A percentile compares a stretch with the other conserved stretches of the same genome.
Conservation (phyloP, 2,329 filamentous ascomycete genomes). For the Diplocarpon mali region DNA sequence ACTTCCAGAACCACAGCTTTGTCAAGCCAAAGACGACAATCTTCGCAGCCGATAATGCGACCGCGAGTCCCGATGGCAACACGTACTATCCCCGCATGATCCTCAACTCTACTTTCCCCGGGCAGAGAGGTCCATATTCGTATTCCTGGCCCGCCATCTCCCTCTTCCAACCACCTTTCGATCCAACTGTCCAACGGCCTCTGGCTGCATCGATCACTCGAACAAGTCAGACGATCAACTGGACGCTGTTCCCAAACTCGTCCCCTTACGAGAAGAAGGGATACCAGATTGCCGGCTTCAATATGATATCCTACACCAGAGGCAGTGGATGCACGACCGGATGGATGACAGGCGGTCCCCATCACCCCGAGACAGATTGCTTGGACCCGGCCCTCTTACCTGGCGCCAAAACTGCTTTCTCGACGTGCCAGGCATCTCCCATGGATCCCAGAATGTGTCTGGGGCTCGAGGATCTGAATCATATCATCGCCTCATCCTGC, state of each 20-base stretch:
- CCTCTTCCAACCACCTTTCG: constrained; percentile 1
- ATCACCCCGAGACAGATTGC: constrained; percentile 1
- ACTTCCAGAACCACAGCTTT: neutral
- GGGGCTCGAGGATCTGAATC: neutral
- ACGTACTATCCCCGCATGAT: neutral
- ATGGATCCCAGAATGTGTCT: neutral
- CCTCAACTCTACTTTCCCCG: neutral
- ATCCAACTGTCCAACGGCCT: neutral
- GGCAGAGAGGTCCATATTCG: neutral
- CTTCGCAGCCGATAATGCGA: neutral
- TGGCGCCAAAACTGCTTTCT: neutral
- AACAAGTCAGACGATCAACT: neutral
- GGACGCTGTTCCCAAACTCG: neutral
- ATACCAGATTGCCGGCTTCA: neutral
- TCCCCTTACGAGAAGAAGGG: neutral
- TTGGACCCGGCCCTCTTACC: neutral
- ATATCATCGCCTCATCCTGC: neutral
- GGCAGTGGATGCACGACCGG: neutral
- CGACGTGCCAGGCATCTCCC: neutral
- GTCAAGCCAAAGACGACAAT: neutral
- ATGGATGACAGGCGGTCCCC: constrained; percentile 2
- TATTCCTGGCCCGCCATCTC: neutral
- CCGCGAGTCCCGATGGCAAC: neutral
- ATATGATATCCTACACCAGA: neutral
- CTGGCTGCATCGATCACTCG: neutral